Evolutionary conservation across 176 grass and related monocot species (phyloP).

Genomic region (Saccharum officinarum): DNA sequence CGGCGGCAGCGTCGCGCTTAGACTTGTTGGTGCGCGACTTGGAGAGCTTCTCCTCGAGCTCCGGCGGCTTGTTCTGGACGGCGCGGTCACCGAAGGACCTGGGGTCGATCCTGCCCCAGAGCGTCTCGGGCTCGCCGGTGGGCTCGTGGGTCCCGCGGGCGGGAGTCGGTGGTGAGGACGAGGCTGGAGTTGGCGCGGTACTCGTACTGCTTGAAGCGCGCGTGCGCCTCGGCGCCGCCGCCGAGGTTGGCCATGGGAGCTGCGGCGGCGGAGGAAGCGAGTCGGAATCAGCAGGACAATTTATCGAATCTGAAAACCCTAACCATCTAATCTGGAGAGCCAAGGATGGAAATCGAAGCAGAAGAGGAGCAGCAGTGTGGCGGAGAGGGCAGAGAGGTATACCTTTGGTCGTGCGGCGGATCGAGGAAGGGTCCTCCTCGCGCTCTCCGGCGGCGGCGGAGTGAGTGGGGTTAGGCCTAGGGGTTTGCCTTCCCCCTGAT

Average conservation of each 20-base stretch:
- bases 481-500: background rate
- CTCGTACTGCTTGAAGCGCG: conserved; percentile 98
- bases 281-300: background rate
- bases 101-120: conserved; percentile 77
- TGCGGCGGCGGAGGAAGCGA: background rate
- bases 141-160: conserved; percentile 92
- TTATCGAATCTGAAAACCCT: background rate
- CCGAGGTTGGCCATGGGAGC: conserved; percentile 62
- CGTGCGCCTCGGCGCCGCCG: conserved; percentile 88
- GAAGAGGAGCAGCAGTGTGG: background rate
- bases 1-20: conserved; percentile 40
- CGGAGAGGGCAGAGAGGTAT: background rate
- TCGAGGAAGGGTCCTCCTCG: background rate
- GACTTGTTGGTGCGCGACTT: conserved; percentile 73
- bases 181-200: conserved; percentile 93
- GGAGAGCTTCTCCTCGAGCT: conserved; percentile 73
- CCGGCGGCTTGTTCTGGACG: conserved; percentile 60
- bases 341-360: background rate
- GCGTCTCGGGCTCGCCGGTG: conserved; percentile 87
- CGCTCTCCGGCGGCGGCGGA: background rate
- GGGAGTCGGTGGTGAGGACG: conserved; percentile 93
- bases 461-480: background rate
- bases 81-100: conserved; percentile 79
- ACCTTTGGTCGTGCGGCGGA: background rate
- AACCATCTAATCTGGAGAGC: background rate